phyloP scores from a whole-genome alignment of 2,329 filamentous ascomycete genomes.

The Sphaerulina populicola region DNA sequence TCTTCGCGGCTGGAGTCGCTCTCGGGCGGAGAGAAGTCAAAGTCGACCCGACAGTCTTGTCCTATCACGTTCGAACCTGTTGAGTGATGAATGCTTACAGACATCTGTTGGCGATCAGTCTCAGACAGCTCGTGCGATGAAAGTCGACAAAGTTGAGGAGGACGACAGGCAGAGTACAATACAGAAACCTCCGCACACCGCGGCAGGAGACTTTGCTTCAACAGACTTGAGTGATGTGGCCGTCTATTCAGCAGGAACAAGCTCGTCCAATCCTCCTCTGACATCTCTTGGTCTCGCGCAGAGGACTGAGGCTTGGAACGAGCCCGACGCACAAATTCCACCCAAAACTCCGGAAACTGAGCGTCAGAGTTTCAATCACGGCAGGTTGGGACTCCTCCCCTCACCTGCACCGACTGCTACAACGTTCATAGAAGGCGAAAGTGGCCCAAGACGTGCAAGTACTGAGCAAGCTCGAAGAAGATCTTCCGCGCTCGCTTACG shows the following conservation, averaged over 20 bases:
- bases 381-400: slow-evolving; percentile 27
- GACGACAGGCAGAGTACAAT: neutral
- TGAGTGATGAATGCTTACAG: slow-evolving; percentile 7
- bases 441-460: slow-evolving; percentile 1
- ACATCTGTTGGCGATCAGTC: neutral
- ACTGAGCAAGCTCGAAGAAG: slow-evolving; percentile 8
- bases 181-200: neutral
- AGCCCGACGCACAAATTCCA: slow-evolving; percentile 19
- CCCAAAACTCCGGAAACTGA: slow-evolving; percentile 11
- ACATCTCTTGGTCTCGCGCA: neutral
- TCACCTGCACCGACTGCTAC: slow-evolving; percentile 23
- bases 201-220: slow-evolving; percentile 1
- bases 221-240: slow-evolving; percentile 16
- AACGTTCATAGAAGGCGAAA: slow-evolving; percentile 15
- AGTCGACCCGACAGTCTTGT: slow-evolving; percentile 17
- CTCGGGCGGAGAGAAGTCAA: slow-evolving; percentile 9
- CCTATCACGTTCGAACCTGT: slow-evolving; percentile 7
- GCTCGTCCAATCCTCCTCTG: neutral
- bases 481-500: slow-evolving; percentile 4
- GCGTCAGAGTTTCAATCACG: slow-evolving; percentile 1
- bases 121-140: neutral
- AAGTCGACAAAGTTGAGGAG: neutral
- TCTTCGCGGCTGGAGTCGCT: slow-evolving; percentile 13
- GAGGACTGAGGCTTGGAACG: slow-evolving; percentile 23
- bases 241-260: slow-evolving; percentile 1